Evolutionary conservation across 169 alveolate species (phyloP).

Genomic region (Eimeria acervulina): DNA sequence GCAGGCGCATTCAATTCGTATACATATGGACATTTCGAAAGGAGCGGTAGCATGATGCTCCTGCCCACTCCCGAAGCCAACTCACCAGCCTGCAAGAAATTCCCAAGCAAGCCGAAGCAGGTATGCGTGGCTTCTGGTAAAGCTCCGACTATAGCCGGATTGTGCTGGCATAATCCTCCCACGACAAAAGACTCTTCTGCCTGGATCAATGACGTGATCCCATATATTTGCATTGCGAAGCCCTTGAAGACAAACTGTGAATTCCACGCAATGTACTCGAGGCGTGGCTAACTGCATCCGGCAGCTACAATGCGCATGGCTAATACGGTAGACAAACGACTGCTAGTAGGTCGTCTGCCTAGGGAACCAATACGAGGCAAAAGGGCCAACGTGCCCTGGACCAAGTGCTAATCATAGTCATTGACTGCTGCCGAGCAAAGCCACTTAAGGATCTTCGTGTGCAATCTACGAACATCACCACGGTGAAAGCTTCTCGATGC

Average conservation of each 20-base stretch:
- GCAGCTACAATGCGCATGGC: background rate
- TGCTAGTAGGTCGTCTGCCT: background rate
- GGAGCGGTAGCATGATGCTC: background rate
- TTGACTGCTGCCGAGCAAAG: background rate
- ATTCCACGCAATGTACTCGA: background rate
- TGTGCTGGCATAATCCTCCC: too few species aligned
- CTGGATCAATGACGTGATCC: background rate
- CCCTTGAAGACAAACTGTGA: background rate
- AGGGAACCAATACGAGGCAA: background rate
- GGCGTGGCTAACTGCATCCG: background rate
- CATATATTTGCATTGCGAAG: background rate
- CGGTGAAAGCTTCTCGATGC: background rate
- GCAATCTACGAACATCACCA: background rate
- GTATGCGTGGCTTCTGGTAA: background rate
- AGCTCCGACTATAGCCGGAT: background rate
- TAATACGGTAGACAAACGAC: background rate
- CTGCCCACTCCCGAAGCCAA: background rate
- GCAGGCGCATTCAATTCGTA: background rate
- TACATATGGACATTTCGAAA: background rate
- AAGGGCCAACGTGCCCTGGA: background rate
- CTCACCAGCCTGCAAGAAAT: background rate
- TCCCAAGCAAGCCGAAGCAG: background rate
- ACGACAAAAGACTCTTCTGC: background rate
- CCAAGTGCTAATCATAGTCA: background rate
- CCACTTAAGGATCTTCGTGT: background rate